Evolutionary conservation across 148 eudicot species (phyloP), one percentile per base, ranked within the genome.

Genomic region (Amaranthus cruentus): DNA sequence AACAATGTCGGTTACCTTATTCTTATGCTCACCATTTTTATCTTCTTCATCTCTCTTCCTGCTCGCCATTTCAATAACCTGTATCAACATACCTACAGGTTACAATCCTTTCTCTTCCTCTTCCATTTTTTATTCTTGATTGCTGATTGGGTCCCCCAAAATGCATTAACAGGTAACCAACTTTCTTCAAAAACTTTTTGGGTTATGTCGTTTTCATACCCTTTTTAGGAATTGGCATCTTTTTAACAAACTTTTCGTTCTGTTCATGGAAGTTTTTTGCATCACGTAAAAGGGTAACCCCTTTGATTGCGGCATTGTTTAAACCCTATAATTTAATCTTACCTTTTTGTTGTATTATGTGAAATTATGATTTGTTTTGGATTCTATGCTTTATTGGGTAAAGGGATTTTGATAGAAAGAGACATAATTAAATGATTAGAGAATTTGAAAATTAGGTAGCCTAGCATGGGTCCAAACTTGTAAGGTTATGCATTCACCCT

Each of bases 381-480:
- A 52, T 15, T 14, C 56, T 50, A 9, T n/a, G 2, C 6, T 55
- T 11, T 4, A 38, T 49, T 21, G 71, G 70, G 52, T 62, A 18
- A 48, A 21, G 68, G 46, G 44, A 9, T 3, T 3, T 13, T 68
- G 66, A 55, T 6, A 78, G 9, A 59, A 59, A 55, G 42, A 9
- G 47, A 64, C 51, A 15, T 14, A 65, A 47, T 6, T n/a, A 38
- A 62, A 84, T 81, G 83, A 87, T 85, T 65, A 62, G 68, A 28
- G 75, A 76, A 70, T 78, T 63, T 77, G 70, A 80, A 82, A 28
- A 78, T 68, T 73, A 77, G 68, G 69, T 73, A 66, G 77, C 73
- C 66, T 71, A 79, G 83, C 87, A 81, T 85, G 87, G 80, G 76
- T 68, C 76, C 21, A 4, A 64, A 13, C 28, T 59, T 18, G 18